These are phyloP conservation scores for Malassezia sp. DNA, from an alignment of 1,284 basidiomycete species.

Conservation along the genomic window DNA sequence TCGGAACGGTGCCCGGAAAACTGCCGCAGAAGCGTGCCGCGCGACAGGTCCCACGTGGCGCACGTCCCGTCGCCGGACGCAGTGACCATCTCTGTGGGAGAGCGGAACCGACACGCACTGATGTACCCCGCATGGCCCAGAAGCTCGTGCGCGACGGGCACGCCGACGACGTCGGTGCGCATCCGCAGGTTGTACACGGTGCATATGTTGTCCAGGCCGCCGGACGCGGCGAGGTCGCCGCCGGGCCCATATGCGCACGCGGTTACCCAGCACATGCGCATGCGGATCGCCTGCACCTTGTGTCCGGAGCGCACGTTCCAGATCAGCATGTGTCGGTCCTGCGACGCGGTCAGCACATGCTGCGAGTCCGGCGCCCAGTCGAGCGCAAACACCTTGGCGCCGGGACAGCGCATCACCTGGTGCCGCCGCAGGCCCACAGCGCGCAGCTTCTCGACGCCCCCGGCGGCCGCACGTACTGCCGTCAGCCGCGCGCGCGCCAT, in stretches of 20 bases:
- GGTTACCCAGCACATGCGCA: constrained; percentile 98
- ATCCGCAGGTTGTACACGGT: constrained; percentile 87
- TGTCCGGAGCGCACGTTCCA: constrained; percentile 99
- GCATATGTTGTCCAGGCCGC: constrained; percentile 97
- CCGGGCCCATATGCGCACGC: constrained; percentile 96
- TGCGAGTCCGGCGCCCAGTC: constrained; percentile 95
- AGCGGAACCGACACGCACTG: constrained; percentile 94
- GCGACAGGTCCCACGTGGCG: constrained; percentile 99
- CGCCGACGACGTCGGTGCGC: constrained; percentile 51
- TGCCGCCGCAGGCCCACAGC: constrained; percentile 90
- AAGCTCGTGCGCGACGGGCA: constrained; percentile 63
- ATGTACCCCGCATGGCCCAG: constrained; percentile 95
- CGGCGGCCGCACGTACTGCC: not conserved
- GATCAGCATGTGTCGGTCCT: constrained; percentile 97
- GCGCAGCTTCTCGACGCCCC: constrained; percentile 75
- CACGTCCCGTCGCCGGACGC: constrained; percentile 98
- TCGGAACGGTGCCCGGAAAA: constrained; percentile 98
- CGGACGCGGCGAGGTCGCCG: constrained; percentile 92
- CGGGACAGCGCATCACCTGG: constrained; percentile 84
- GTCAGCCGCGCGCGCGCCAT: constrained; percentile 16
- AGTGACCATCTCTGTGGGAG: constrained; percentile 93
- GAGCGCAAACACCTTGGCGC: constrained; percentile 99
- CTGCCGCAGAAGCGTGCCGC: constrained; percentile 83
- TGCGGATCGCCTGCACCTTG: constrained; percentile 96
- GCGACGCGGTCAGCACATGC: constrained; percentile 94